These are phyloP conservation scores for Fusarium sp. DNA, from an alignment of 2,329 filamentous ascomycete species.

Conservation along the genomic window DNA sequence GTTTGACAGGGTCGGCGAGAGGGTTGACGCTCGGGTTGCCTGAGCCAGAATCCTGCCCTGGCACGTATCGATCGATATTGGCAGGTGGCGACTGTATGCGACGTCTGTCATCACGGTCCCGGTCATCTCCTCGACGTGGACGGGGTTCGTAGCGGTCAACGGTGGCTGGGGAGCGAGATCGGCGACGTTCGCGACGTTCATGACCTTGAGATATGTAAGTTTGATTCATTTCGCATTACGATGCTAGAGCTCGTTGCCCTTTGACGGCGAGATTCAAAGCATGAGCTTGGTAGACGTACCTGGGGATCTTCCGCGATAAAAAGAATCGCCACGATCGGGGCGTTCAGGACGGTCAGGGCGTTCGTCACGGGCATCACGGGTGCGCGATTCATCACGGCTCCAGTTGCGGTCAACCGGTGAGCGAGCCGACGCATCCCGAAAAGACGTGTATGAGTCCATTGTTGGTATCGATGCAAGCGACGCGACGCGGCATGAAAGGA, in stretches of 20 bases:
- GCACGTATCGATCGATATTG: conserved; percentile 88
- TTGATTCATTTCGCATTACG: neutral
- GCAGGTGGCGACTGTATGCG: conserved; percentile 72
- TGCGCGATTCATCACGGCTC: conserved; percentile 65
- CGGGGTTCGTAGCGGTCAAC: conserved; percentile 84
- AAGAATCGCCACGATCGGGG: conserved; percentile 64
- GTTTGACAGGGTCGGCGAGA: conserved; percentile 76
- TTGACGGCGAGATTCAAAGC: neutral
- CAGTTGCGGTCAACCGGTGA: conserved; percentile 67
- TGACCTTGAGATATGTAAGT: conserved; percentile 56
- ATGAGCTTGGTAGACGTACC: conserved; percentile 63
- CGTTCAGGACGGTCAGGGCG: conserved; percentile 50
- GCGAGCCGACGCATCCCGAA: conserved; percentile 64
- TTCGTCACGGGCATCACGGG: conserved; percentile 65
- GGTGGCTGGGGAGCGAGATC: conserved; percentile 76
- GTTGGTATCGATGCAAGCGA: conserved; percentile 28
- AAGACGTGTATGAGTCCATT: conserved; percentile 69
- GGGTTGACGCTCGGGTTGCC: conserved; percentile 68
- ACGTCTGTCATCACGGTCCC: conserved; percentile 72
- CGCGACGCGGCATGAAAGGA: conserved; percentile 35
- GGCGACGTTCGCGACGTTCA: conserved; percentile 71
- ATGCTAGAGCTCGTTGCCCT: neutral
- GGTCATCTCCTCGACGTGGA: conserved; percentile 76
- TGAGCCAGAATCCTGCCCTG: conserved; percentile 72
- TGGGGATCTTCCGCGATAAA: conserved; percentile 76